A percentile compares a stretch with the other conserved stretches of the same genome.
Evolutionary conservation across 2,329 filamentous ascomycete genomes (phyloP).

Genomic region (Botrytis squamosa): DNA sequence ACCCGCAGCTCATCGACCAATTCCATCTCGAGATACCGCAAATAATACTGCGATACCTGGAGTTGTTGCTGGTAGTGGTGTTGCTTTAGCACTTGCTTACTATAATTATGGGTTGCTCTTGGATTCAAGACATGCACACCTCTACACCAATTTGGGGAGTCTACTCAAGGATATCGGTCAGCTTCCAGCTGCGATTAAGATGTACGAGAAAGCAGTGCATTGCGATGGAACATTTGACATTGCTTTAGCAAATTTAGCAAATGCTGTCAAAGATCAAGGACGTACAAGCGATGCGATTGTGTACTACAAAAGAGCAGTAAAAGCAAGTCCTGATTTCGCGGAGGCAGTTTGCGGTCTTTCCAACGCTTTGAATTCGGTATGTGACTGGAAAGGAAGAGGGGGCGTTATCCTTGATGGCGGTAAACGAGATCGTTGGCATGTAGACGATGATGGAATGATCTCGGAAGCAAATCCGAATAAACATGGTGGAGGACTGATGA

Average conservation of each 20-base stretch:
- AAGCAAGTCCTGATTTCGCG: constrained; percentile 90
- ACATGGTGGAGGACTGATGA: constrained; percentile 74
- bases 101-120: constrained; percentile 92
- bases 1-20: constrained; percentile 43
- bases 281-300: constrained; percentile 86
- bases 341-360: constrained; percentile 95
- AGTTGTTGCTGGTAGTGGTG: constrained; percentile 79
- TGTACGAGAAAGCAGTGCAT: constrained; percentile 93
- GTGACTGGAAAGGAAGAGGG: constrained; percentile 87
- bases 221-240: constrained; percentile 97
- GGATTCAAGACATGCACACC: constrained; percentile 85
- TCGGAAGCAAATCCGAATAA: constrained; percentile 65
- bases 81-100: constrained; percentile 84
- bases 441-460: constrained; percentile 80
- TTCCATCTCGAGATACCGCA: constrained; percentile 36
- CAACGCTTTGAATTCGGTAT: constrained; percentile 94
- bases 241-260: constrained; percentile 91
- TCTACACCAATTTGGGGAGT: constrained; percentile 95
- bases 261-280: constrained; percentile 96
- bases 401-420: constrained; percentile 75
- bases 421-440: constrained; percentile 86
- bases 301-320: constrained; percentile 88
- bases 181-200: constrained; percentile 83
- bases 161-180: constrained; percentile 95
- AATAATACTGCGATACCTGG: constrained; percentile 63